A percentile compares a stretch with the other conserved stretches of the same genome.
phyloP scores from a whole-genome alignment of 2,329 filamentous ascomycete species.

The Aspergillus melleus region DNA sequence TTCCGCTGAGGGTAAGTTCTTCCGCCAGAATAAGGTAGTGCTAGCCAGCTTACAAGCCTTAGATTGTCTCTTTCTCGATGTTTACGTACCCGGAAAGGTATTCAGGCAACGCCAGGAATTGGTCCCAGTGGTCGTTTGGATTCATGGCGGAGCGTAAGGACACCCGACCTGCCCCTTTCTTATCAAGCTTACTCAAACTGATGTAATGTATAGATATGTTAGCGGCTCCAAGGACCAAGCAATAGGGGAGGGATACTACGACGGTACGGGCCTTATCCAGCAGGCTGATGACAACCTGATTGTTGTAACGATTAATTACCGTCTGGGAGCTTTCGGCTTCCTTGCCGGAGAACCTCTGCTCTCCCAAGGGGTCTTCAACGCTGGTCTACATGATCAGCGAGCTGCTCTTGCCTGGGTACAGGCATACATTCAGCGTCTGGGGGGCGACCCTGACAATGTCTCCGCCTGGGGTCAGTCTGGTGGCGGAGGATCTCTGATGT shows the following conservation, averaged over 20 bases:
- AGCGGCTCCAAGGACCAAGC: background rate
- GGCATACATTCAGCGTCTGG: background rate
- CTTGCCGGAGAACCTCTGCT: background rate
- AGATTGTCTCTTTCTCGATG: slow-evolving; percentile 5
- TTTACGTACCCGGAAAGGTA: slow-evolving; percentile 1
- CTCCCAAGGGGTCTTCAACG: background rate
- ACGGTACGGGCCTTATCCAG: background rate
- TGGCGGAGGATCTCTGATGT: background rate
- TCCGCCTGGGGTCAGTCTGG: background rate
- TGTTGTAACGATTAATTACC: slow-evolving; percentile 2
- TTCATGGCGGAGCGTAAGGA: background rate
- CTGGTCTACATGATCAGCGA: background rate
- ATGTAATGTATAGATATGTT: background rate
- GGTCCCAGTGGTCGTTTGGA: slow-evolving; percentile 5
- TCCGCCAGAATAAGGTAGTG: background rate
- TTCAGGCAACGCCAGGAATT: background rate
- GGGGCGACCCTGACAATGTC: background rate
- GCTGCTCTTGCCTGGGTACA: background rate
- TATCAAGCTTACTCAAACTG: background rate
- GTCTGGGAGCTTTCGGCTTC: slow-evolving; percentile 2
- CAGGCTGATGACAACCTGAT: background rate
- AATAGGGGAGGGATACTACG: background rate
- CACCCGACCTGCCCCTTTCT: background rate
- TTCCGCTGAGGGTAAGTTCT: background rate
- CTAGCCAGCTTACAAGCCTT: background rate